These are phyloP conservation scores for Blepharisma undulans DNA, from an alignment of 169 alveolate genomes.

Conservation along the genomic window DNA sequence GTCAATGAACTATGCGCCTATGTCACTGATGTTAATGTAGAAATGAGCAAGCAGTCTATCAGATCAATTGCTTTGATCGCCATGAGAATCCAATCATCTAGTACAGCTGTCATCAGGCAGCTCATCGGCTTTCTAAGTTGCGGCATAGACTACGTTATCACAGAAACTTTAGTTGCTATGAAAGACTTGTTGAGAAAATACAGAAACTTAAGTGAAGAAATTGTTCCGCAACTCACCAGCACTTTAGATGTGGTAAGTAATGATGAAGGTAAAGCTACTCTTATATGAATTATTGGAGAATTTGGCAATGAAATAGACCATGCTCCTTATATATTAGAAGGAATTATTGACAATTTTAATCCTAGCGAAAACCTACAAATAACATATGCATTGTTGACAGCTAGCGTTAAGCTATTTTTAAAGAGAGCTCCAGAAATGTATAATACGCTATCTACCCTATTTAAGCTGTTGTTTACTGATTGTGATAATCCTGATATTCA, in stretches of 20 bases:
- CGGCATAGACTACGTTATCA: conserved; percentile 73
- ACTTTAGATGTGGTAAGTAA: conserved; percentile 51
- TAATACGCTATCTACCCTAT: conserved; percentile 78
- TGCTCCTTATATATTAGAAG: conserved; percentile 85
- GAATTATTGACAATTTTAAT: conserved; percentile 52
- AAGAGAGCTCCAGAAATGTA: conserved; percentile 96
- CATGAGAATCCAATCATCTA: conserved; percentile 82
- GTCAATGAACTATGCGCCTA: conserved; percentile 92
- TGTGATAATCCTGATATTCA: conserved; percentile 78
- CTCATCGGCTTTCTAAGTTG: conserved; percentile 70
- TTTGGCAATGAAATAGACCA: conserved; percentile 79
- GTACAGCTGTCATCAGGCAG: conserved; percentile 79
- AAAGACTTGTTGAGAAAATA: conserved; percentile 84
- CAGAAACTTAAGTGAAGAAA: conserved; percentile 78
- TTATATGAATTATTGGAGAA: conserved; percentile 73
- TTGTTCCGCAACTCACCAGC: conserved; percentile 52
- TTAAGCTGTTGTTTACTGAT: conserved; percentile 75
- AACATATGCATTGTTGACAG: conserved; percentile 83
- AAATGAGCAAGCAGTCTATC: conserved; percentile 90
- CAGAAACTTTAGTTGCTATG: conserved; percentile 83
- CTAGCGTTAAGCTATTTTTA: conserved; percentile 88
- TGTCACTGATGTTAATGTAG: conserved; percentile 93
- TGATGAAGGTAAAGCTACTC: conserved; percentile 77
- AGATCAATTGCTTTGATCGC: conserved; percentile 91
- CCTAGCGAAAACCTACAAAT: conserved; percentile 53